phyloP scores from a whole-genome alignment of 2,329 filamentous ascomycete species.

The Hypoxylon sp. region DNA sequence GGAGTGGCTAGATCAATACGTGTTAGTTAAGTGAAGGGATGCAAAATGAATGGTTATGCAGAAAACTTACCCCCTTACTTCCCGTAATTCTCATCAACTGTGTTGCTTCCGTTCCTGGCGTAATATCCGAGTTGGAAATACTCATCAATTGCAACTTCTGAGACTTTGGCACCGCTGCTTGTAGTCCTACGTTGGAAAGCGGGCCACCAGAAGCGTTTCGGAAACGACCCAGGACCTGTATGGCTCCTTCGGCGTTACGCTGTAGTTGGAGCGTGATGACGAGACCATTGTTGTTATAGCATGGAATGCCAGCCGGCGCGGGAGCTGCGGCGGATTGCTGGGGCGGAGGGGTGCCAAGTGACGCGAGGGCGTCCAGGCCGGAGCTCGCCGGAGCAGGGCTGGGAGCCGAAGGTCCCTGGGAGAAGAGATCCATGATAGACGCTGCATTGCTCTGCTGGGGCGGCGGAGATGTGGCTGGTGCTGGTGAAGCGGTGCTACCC shows the following conservation, averaged over 20 bases:
- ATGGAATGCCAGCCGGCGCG: slow-evolving; percentile 67
- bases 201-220: slow-evolving; percentile 73
- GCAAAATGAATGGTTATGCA: not conserved
- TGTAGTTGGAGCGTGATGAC: slow-evolving; percentile 84
- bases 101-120: slow-evolving; percentile 80
- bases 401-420: slow-evolving; percentile 56
- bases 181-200: slow-evolving; percentile 80
- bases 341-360: slow-evolving; percentile 59
- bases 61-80: slow-evolving; percentile 82
- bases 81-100: slow-evolving; percentile 90
- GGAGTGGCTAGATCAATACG: slow-evolving; percentile 69
- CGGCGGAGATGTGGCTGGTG: slow-evolving; percentile 56
- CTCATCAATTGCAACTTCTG: slow-evolving; percentile 93
- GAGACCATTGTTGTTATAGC: slow-evolving; percentile 88
- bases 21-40: slow-evolving; percentile 7
- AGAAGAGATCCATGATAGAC: slow-evolving; percentile 92
- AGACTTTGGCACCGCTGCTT: slow-evolving; percentile 95
- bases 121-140: slow-evolving; percentile 83
- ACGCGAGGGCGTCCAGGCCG: slow-evolving; percentile 60
- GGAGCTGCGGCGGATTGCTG: slow-evolving; percentile 53
- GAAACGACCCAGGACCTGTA: slow-evolving; percentile 87
- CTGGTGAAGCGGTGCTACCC: slow-evolving; percentile 70
- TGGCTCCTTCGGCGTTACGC: slow-evolving; percentile 77
- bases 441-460: slow-evolving; percentile 66
- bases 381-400: slow-evolving; percentile 57